Evolutionary conservation across 163 green algal species (phyloP), one percentile per base, ranked within the genome.

Genomic region (Scenedesmus sp.): DNA sequence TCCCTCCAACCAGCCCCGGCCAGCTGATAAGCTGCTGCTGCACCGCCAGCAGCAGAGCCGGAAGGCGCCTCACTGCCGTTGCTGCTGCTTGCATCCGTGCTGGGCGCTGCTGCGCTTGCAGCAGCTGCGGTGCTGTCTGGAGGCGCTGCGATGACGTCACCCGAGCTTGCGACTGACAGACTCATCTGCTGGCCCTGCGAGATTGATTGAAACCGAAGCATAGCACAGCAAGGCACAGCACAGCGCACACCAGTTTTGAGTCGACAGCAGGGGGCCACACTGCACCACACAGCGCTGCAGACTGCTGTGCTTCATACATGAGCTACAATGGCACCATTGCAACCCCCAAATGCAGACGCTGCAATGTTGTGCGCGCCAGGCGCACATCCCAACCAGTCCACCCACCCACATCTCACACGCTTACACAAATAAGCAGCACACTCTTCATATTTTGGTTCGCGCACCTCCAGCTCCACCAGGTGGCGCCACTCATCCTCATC

Each of bases 401-500:
- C 2, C 26, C 67, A 5, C 13, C n/a, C 23, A 82, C 8, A 67
- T 86, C 84, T 46, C 34, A 46, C 34, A 46, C 34, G 34, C 34
- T 1, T 46, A 46, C 34, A 46, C 34, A 46, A 46, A 46, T 46
- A 67, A 62, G 26, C 74, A 70, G 23, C 46, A 91, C 76, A n/a
- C 57, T 54, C 55, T 67, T 66, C 34, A 46, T 46, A 46, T 46
- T 46, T 46, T 46, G 0, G 34, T 46, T 0, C 55, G 57, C 76
- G 59, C 81, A 85, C 90, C 90, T 93, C 52, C 10, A 91, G 2
- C n/a, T 76, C 90, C 20, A 88, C 84, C 57, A 97, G 91, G n/a
- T 54, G 76, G 13, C 88, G 79, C 88, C 96, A 97, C 46, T 94
- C 90, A 13, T 34, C 91, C 3, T 92, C 90, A 86, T 99, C 97